A percentile compares a stretch with the other conserved stretches of the same genome.
Conservation (phyloP, 495 filamentous ascomycete species). For the Aspergillus kassunensis region DNA sequence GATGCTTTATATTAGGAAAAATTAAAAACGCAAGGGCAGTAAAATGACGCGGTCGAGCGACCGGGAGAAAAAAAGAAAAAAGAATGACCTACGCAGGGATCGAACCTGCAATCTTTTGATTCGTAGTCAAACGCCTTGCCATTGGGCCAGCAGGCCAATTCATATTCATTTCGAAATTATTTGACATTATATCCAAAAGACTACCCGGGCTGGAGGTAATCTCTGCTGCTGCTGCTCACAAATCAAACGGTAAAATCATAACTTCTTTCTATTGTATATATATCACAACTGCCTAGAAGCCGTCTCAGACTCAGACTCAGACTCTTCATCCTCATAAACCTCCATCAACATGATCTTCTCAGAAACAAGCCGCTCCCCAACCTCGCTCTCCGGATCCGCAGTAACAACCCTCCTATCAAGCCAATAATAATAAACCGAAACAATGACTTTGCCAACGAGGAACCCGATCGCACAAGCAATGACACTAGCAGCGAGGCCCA, state of each 20-base stretch:
- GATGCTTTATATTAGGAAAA: too few species aligned
- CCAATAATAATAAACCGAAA: conserved; percentile 24
- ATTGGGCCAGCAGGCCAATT: conserved; percentile 57
- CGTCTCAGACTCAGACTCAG: neutral
- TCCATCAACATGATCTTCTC: conserved; percentile 4
- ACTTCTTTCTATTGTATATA: too few species aligned
- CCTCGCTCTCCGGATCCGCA: neutral
- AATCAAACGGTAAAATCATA: too few species aligned
- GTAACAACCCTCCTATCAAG: neutral
- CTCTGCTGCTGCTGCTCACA: too few species aligned
- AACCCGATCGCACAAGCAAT: conserved; percentile 40
- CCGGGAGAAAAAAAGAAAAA: conserved; percentile 17
- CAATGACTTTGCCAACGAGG: conserved; percentile 32
- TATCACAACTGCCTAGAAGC: too few species aligned
- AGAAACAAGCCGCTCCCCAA: neutral
- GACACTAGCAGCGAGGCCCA: conserved; percentile 38
- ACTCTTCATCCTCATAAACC: neutral
- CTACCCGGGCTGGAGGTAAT: too few species aligned
- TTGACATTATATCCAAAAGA: too few species aligned
- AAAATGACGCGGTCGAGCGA: too few species aligned
- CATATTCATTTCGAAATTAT: too few species aligned
- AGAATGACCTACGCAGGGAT: conserved; percentile 42
- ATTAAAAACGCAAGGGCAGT: too few species aligned
- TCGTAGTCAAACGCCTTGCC: conserved; percentile 73
- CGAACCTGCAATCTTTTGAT: conserved; percentile 58